Evolutionary conservation across 352 stramenopile species (phyloP).

Genomic region (Phytophthora podocarpi): DNA sequence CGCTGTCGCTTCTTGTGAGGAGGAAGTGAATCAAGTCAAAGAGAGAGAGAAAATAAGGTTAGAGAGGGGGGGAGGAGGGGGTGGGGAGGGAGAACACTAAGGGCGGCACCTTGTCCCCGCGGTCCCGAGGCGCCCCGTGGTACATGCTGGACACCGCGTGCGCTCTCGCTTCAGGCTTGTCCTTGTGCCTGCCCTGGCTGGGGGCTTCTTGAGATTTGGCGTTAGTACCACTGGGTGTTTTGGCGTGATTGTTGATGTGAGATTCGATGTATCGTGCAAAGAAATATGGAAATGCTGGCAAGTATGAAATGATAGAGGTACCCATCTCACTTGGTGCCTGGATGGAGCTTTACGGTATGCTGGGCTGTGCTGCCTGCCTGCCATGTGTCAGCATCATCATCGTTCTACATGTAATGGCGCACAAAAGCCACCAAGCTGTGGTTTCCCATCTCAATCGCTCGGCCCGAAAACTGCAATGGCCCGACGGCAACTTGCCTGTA

Average conservation of each 20-base stretch:
- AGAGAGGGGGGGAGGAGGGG: not conserved
- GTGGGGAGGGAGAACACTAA: not conserved
- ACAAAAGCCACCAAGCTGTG: not conserved
- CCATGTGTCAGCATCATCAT: constrained; percentile 5
- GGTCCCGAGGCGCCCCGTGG: constrained; percentile 24
- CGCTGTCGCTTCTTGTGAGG: constrained; percentile 32
- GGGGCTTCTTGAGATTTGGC: constrained; percentile 25
- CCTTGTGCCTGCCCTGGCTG: constrained; percentile 13
- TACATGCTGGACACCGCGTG: too few species aligned
- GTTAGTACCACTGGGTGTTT: constrained; percentile 11
- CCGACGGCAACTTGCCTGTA: not conserved
- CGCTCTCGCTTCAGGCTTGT: constrained; percentile 16
- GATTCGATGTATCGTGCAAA: constrained; percentile 6
- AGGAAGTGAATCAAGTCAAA: not conserved
- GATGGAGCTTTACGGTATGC: constrained; percentile 13
- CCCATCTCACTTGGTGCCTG: constrained; percentile 2
- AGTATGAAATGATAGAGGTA: constrained; percentile 15
- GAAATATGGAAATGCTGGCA: not conserved
- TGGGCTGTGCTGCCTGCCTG: not conserved
- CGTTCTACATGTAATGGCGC: not conserved
- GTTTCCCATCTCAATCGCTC: too few species aligned
- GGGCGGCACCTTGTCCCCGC: constrained; percentile 33
- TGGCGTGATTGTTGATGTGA: constrained; percentile 6
- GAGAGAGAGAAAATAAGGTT: not conserved
- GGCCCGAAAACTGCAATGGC: too few species aligned